These are phyloP conservation scores for Pelargonium australe DNA, from an alignment of 441 rosid genomes.

Conservation along the genomic window DNA sequence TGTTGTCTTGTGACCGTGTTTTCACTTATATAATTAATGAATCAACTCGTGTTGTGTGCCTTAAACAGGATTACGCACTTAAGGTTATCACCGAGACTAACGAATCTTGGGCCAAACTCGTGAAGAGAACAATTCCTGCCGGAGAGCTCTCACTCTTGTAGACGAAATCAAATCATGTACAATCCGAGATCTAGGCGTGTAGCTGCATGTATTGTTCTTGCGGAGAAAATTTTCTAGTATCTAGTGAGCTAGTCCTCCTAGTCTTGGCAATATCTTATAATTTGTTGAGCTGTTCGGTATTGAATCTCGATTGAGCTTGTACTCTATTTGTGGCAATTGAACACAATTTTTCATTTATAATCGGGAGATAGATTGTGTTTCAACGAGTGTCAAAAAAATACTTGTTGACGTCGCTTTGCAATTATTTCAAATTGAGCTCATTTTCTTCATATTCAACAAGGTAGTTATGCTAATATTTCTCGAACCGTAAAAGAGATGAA, in stretches of 20 bases:
- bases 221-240: neutral
- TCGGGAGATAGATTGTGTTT: neutral
- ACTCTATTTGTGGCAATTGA: neutral
- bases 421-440: too few species aligned
- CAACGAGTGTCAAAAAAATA: too few species aligned
- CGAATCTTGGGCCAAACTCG: conserved; percentile 81
- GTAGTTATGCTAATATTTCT: too few species aligned
- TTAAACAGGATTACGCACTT: conserved; percentile 68
- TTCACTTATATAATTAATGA: neutral
- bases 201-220: neutral
- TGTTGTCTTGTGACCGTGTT: neutral
- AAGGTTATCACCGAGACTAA: conserved; percentile 78
- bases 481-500: too few species aligned
- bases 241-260: neutral
- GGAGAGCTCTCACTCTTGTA: conserved; percentile 63
- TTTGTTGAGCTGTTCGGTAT: neutral
- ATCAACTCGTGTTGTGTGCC: neutral
- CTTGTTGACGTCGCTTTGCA: too few species aligned
- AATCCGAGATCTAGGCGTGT: conserved; percentile 2
- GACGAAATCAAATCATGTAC: conserved; percentile 3
- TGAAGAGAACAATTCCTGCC: conserved; percentile 65
- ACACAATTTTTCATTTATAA: too few species aligned
- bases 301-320: neutral
- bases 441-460: too few species aligned
- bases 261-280: neutral